These are phyloP conservation scores for Pseudomassariella vexata DNA, from an alignment of 2,329 filamentous ascomycete genomes.

Conservation along the genomic window DNA sequence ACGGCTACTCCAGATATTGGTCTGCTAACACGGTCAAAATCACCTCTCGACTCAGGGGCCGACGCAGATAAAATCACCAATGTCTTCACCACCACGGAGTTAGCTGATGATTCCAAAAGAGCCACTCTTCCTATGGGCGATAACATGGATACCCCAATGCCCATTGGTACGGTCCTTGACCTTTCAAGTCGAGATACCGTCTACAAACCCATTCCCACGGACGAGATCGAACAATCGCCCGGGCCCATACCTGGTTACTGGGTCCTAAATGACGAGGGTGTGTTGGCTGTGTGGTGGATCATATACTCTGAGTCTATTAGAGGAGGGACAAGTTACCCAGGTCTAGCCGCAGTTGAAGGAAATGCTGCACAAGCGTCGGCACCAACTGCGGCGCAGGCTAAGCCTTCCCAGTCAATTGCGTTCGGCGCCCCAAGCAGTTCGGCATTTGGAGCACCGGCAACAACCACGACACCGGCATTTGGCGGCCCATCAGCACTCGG, in stretches of 20 bases:
- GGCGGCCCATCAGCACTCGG: constrained; percentile 43
- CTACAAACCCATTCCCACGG: constrained; percentile 66
- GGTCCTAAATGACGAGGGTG: constrained; percentile 81
- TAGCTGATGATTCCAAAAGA: constrained; percentile 67
- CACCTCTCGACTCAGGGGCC: constrained; percentile 56
- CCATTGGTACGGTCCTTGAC: constrained; percentile 77
- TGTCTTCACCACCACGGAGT: constrained; percentile 68
- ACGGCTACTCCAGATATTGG: constrained; percentile 76
- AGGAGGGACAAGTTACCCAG: constrained; percentile 66
- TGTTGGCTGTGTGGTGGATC: constrained; percentile 84
- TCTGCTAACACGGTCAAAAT: constrained; percentile 67
- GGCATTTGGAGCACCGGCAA: constrained; percentile 34
- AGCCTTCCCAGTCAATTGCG: constrained; percentile 22
- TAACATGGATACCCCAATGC: constrained; percentile 63
- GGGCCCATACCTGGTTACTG: constrained; percentile 79
- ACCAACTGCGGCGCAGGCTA: constrained; percentile 22
- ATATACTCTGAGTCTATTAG: constrained; percentile 84
- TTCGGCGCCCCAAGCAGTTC: constrained; percentile 22
- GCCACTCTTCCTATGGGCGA: constrained; percentile 70
- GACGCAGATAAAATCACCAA: constrained; percentile 54
- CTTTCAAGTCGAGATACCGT: constrained; percentile 79
- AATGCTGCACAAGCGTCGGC: constrained; percentile 19
- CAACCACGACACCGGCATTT: constrained; percentile 35
- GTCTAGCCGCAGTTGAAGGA: constrained; percentile 49
- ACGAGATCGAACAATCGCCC: constrained; percentile 73